Percentiles rank a stretch among this genome's conserved stretches.
Conservation (phyloP, 768 basidiomycete genomes). For the Xerocomellus dryophilus region DNA sequence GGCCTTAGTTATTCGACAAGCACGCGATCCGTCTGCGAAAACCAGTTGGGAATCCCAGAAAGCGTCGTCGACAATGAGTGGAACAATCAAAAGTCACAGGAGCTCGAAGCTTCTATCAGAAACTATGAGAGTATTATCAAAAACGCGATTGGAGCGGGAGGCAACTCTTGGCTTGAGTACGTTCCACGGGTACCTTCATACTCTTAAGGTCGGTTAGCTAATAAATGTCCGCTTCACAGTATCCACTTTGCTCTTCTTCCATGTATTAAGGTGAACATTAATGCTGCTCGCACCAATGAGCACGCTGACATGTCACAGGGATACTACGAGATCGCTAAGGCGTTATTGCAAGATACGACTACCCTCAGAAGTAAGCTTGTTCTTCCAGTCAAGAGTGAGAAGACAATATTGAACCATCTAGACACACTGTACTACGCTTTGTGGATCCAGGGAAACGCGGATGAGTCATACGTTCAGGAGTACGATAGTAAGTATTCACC, state of each 20-base stretch:
- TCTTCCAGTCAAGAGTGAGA: not conserved
- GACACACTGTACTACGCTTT: not conserved
- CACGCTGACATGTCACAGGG: not conserved
- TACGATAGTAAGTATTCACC: not conserved
- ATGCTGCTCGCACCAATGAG: not conserved
- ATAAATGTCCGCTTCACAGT: not conserved
- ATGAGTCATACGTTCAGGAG: not conserved
- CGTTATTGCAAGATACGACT: not conserved
- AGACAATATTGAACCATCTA: not conserved
- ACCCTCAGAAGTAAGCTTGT: too few species aligned
- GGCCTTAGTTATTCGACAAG: not conserved
- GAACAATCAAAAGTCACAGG: not conserved
- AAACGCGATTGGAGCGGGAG: not conserved
- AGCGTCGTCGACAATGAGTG: not conserved
- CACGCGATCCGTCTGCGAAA: not conserved
- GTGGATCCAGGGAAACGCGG: not conserved
- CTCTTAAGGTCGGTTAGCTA: too few species aligned
- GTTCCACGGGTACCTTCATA: not conserved
- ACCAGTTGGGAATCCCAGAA: not conserved
- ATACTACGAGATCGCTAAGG: not conserved
- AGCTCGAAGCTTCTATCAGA: not conserved
- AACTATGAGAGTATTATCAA: not conserved
- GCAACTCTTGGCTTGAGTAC: too few species aligned
- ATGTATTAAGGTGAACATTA: not conserved
- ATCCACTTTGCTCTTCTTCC: not conserved